Base-by-base conservation (phyloP, 441 rosid genomes). In the Rhodomyrtus psidioides region DNA sequence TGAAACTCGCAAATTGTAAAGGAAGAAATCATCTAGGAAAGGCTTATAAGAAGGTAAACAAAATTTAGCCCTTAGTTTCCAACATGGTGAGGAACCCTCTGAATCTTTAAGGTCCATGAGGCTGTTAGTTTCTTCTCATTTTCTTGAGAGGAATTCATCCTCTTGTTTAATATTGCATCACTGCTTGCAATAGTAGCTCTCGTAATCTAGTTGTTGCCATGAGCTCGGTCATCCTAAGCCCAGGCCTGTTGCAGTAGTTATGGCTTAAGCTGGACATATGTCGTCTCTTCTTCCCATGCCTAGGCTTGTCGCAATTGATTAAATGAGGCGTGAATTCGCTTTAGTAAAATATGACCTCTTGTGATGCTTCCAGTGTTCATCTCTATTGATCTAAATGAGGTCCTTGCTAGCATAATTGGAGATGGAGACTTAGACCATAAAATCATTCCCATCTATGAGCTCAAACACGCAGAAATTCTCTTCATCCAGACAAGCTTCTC, bases 371-470 rank as follows among this genome's bases (percentile, higher is more conserved):
- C 17, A 5, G 2, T 0, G 7, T n/a, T 5, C 21, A 59, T 59
- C 34, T 15, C 74, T 16, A 1, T 62, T 12, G 4, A 28, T 39
- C 42, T 28, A 16, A 62, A 7, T 7, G 9, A 17, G 24, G 24
- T 55, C 9, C 24, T 19, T 19, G 7, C 23, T 2, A 55, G 55
- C 55, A 53, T 17, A 15, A 16, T 6, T 6, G 12, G 13, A 46
- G 51, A 46, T 46, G 51, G 6, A 15, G 7, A 53, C 19, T 53
- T 17, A 1, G 19, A 15, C 2, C 55, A 53, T 6, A 14, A 59
- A 0, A 14, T 14, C 0, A 0, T 59, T 6, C 46, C 21, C 15
- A 3, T 59, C 5, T 14, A 0, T 0, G 21, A 59, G 10, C 70
- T 27, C 39, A 27, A 27, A 27, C 34, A 15, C 0, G 10, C 0